Percentiles rank a stretch among this genome's conserved stretches.
These are phyloP conservation scores for Leccinum imitatum DNA, from an alignment of 768 basidiomycete species.

Conservation along the genomic window DNA sequence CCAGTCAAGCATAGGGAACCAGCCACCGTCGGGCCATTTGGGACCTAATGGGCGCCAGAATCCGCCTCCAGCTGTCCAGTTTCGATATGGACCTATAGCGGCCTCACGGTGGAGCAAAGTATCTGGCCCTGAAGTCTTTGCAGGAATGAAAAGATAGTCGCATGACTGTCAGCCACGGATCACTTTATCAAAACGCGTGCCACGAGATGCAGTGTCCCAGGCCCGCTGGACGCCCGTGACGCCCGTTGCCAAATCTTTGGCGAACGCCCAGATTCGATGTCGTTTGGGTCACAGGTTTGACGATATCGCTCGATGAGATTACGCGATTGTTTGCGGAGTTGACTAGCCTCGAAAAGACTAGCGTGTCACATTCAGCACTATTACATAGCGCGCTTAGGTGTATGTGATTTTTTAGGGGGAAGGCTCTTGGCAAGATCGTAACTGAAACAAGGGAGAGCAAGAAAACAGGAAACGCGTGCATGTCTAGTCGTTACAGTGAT, in stretches of 20 bases:
- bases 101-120: constrained; percentile 73
- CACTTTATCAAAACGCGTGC: constrained; percentile 6
- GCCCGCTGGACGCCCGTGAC: constrained; percentile 1
- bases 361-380: constrained; percentile 16
- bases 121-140: constrained; percentile 56
- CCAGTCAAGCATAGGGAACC: constrained; percentile 18
- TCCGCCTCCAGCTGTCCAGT: constrained; percentile 19
- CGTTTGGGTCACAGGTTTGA: constrained; percentile 8
- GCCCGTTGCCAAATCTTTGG: neutral
- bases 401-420: constrained; percentile 19
- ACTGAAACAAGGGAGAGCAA: constrained; percentile 36
- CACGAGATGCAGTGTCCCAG: constrained; percentile 6
- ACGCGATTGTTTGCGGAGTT: constrained; percentile 1
- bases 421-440: constrained; percentile 31
- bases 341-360: constrained; percentile 7
- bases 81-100: constrained; percentile 64
- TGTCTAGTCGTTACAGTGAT: constrained; percentile 70
- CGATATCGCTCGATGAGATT: constrained; percentile 3
- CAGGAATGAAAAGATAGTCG: constrained; percentile 65
- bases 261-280: constrained; percentile 8
- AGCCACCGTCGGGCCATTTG: constrained; percentile 18
- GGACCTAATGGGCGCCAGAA: constrained; percentile 26
- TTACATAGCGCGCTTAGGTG: constrained; percentile 12
- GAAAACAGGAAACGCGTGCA: constrained; percentile 44
- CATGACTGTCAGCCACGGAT: neutral